Conservation (phyloP, 2,329 filamentous ascomycete species). For the Massarina eburnea region DNA sequence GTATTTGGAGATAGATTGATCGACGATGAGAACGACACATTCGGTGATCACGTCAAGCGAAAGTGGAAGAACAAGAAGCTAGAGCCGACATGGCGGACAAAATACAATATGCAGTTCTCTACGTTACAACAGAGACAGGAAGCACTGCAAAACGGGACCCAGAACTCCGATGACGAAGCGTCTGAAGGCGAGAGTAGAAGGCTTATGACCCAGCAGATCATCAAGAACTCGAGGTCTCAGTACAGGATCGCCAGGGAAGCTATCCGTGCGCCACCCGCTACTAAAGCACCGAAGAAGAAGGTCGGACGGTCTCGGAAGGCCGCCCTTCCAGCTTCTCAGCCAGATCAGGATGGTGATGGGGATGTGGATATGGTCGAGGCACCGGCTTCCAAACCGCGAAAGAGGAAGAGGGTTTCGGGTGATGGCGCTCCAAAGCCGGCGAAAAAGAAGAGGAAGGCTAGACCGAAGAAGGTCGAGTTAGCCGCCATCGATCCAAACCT, state of each 20-base stretch:
- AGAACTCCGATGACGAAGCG: background rate
- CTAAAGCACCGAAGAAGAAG: background rate
- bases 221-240: conserved; percentile 21
- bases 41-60: conserved; percentile 33
- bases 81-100: conserved; percentile 22
- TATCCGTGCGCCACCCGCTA: background rate
- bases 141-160: background rate
- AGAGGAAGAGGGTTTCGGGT: background rate
- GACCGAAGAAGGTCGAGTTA: background rate
- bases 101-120: conserved; percentile 7
- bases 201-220: conserved; percentile 12
- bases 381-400: background rate
- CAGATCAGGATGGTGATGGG: background rate
- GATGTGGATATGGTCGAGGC: background rate
- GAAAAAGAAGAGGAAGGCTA: no score
- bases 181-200: background rate
- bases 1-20: conserved; percentile 34
- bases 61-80: conserved; percentile 21
- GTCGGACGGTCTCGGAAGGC: background rate
- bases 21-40: conserved; percentile 31
- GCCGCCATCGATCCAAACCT: background rate
- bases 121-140: background rate
- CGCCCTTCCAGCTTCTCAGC: background rate
- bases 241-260: conserved; percentile 20
- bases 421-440: background rate